Evolutionary conservation across 345 rosid genomes (phyloP), one percentile per base, ranked within the genome.

Genomic region (Barbarea vulgaris): DNA sequence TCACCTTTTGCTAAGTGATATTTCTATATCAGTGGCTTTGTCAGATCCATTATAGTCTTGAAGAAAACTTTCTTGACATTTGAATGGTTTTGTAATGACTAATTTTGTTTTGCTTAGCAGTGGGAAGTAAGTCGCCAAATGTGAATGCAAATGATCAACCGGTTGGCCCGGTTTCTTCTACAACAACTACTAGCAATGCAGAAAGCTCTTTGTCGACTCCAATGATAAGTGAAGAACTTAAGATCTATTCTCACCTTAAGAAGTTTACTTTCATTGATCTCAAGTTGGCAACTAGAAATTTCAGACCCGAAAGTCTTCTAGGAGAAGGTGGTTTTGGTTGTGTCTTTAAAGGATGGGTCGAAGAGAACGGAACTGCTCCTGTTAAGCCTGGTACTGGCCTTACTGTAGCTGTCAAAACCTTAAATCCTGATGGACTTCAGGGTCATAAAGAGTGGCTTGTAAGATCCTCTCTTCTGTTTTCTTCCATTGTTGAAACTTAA

Each of bases 311-410:
- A 76, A 89, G 96, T 83, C 97, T 94, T 52, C 96, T 94, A 25
- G 98, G 98, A 0, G 97, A 94, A 85, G 98, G 98, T 67, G 98
- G 98, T n/a, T 94, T 94, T 81, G 98, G 98, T 67, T 91, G 97
- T 68, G 98, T 94, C 54, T 94, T 91, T 74, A 94, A 94, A 81
- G 98, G 98, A 3, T 93, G 97, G 97, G 87, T 93, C 6, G 98
- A 93, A 67, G 98, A 93, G 86, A 91, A 93, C 71, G 98, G 98
- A 72, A 94, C 98, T 78, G 97, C 97, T 72, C 93, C 97, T 3
- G 98, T 94, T 50, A 91, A 89, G 83, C 98, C 97, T 67, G 98
- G 98, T 60, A 94, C 96, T 4, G 98, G 98, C 44, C 93, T 94
- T 67, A 91, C 98, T 52, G 98, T 94, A 21, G 98, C 97, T 1